Evolutionary conservation across 2,329 filamentous ascomycete species (phyloP).

Genomic region (Aciculosporium take): DNA sequence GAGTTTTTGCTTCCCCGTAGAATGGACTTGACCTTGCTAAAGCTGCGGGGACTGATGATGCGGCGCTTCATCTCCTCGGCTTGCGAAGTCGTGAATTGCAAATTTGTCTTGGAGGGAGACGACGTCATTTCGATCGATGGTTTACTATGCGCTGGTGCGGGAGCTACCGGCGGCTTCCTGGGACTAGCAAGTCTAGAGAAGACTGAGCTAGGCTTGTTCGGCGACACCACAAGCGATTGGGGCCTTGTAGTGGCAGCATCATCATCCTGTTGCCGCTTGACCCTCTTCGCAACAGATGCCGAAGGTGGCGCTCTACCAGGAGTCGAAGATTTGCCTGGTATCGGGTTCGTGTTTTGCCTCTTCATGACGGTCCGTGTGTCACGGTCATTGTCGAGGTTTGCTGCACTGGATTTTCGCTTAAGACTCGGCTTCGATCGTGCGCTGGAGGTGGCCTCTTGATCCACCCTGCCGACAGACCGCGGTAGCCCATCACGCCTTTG

Average conservation of each 20-base stretch:
- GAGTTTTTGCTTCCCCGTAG: conserved; percentile 28
- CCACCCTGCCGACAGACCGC: conserved; percentile 42
- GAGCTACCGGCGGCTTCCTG: conserved; percentile 42
- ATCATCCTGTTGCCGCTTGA: conserved; percentile 51
- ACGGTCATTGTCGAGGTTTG: conserved; percentile 17
- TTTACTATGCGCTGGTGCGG: conserved; percentile 42
- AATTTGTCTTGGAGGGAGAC: conserved; percentile 31
- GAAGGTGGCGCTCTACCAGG: conserved; percentile 2
- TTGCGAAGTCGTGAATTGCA: conserved; percentile 16
- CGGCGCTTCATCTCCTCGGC: conserved; percentile 20
- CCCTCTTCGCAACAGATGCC: conserved; percentile 46
- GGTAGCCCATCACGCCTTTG: conserved; percentile 30
- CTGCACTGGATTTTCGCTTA: conserved; percentile 19
- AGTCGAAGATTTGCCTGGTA: conserved; percentile 8
- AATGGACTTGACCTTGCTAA: conserved; percentile 45
- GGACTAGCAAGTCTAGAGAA: conserved; percentile 55
- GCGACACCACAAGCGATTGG: conserved; percentile 30
- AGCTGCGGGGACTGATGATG: conserved; percentile 34
- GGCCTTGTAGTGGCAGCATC: conserved; percentile 55
- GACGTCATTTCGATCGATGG: conserved; percentile 15
- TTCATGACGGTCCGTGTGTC: conserved; percentile 10
- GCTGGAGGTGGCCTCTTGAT: conserved; percentile 45
- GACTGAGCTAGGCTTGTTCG: conserved; percentile 30
- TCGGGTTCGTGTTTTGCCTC: conserved; percentile 12
- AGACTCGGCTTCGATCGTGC: conserved; percentile 20